phyloP scores from a whole-genome alignment of 768 basidiomycete species.

The Termitomyces sp. region DNA sequence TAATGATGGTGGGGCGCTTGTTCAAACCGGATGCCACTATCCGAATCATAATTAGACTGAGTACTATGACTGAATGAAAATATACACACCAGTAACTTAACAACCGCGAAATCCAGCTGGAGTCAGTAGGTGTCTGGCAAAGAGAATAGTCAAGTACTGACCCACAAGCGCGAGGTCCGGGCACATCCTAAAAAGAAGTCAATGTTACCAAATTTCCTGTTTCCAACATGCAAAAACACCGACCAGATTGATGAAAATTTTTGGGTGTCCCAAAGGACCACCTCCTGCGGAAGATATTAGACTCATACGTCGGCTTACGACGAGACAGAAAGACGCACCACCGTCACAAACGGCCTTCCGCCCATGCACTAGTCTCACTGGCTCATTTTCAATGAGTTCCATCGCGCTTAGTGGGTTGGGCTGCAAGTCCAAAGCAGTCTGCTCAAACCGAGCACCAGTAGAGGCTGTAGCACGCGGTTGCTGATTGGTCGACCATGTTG shows the following conservation, averaged over 20 bases:
- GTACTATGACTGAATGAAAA: neutral
- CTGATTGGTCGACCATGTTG: constrained; percentile 87
- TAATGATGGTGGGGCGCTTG: constrained; percentile 76
- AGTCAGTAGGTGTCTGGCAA: constrained; percentile 9
- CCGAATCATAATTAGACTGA: constrained; percentile 10
- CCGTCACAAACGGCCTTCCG: constrained; percentile 93
- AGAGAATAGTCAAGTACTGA: constrained; percentile 38
- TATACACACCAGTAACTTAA: constrained; percentile 34
- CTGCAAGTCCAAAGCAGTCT: constrained; percentile 83
- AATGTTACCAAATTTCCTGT: neutral
- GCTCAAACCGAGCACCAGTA: constrained; percentile 85
- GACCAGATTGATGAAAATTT: constrained; percentile 94
- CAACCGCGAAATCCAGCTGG: constrained; percentile 12
- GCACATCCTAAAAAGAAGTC: constrained; percentile 64
- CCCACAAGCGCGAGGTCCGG: constrained; percentile 87
- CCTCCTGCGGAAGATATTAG: constrained; percentile 52
- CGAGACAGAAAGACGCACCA: constrained; percentile 50
- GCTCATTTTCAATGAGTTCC: constrained; percentile 84
- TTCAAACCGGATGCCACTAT: constrained; percentile 86
- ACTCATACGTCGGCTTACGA: neutral
- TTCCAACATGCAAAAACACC: constrained; percentile 21
- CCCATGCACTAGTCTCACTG: constrained; percentile 75
- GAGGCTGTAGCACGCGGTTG: constrained; percentile 55
- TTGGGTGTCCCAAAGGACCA: constrained; percentile 94
- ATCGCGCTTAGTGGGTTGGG: constrained; percentile 89